Conservation (phyloP, 768 basidiomycete genomes). For the Kwoniella botswanensis region DNA sequence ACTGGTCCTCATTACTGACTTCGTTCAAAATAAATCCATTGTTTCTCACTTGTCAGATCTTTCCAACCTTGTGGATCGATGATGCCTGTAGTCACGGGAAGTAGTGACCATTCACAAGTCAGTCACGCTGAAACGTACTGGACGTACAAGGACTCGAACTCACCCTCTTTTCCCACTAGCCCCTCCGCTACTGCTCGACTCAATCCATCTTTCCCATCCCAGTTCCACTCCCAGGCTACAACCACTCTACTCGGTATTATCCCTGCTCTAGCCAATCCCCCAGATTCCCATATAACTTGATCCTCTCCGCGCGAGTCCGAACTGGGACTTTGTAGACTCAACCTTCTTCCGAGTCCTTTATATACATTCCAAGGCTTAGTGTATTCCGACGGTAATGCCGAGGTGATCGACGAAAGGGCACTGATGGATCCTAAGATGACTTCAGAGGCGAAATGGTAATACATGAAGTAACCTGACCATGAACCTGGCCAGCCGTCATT, state of each 20-base stretch:
- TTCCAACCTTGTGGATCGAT: constrained; percentile 9
- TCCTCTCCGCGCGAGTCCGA: not conserved
- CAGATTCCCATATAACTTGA: not conserved
- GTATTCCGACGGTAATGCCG: not conserved
- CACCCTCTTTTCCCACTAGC: not conserved
- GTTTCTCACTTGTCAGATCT: not conserved
- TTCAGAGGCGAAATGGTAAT: constrained; percentile 22
- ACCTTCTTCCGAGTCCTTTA: constrained; percentile 6
- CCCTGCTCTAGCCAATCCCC: not conserved
- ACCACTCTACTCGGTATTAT: not conserved
- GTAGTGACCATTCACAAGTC: not conserved
- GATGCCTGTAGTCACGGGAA: not conserved
- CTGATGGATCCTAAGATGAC: constrained; percentile 8
- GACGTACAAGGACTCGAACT: not conserved
- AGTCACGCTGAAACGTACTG: too few species aligned
- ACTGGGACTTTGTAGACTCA: not conserved
- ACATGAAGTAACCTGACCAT: constrained; percentile 18
- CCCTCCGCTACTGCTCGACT: not conserved
- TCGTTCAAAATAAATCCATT: constrained; percentile 16
- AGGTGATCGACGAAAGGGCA: constrained; percentile 2
- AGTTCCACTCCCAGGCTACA: constrained; percentile 14
- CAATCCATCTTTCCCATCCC: constrained; percentile 13
- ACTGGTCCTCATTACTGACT: not conserved
- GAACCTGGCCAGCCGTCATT: constrained; percentile 13
- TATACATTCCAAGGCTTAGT: constrained; percentile 5